A percentile compares a stretch with the other conserved stretches of the same genome.
These are phyloP conservation scores for Metarhizium humberi DNA, from an alignment of 2,329 filamentous ascomycete genomes.

Conservation along the genomic window DNA sequence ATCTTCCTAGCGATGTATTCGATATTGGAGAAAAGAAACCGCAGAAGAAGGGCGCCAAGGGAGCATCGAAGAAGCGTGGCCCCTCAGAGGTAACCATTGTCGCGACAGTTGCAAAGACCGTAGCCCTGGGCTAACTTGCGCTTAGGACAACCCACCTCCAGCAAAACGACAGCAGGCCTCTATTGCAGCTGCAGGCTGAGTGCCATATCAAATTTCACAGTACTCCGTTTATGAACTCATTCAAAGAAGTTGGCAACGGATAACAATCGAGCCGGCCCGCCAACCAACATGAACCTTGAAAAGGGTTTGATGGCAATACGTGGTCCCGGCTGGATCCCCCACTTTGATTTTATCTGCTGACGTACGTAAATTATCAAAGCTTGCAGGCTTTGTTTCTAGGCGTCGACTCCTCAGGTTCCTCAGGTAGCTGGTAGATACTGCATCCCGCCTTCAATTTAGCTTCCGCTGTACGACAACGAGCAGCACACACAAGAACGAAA, in stretches of 20 bases:
- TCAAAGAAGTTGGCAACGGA: background rate
- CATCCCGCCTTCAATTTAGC: background rate
- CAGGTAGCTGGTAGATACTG: background rate
- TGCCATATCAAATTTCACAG: background rate
- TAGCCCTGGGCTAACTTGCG: slow-evolving; percentile 16
- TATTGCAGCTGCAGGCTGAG: slow-evolving; percentile 29
- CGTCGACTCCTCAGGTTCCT: background rate
- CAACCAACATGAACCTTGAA: background rate
- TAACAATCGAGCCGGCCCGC: background rate
- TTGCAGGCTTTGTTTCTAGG: slow-evolving; percentile 2
- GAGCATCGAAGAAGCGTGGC: slow-evolving; percentile 37
- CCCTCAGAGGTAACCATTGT: slow-evolving; percentile 32
- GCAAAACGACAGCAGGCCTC: slow-evolving; percentile 34
- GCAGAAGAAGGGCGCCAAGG: slow-evolving; percentile 42
- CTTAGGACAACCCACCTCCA: slow-evolving; percentile 27
- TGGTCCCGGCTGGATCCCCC: background rate
- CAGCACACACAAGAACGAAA: background rate
- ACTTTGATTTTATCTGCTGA: slow-evolving; percentile 2
- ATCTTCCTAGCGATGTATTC: slow-evolving; percentile 87
- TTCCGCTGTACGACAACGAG: background rate
- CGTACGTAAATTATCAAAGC: slow-evolving; percentile 3
- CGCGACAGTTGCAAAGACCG: slow-evolving; percentile 4
- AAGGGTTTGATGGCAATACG: background rate
- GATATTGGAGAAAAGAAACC: slow-evolving; percentile 67
- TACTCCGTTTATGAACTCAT: background rate